These are phyloP conservation scores for Plasmodium knowlesi DNA, from an alignment of 169 alveolate species.

Conservation along the genomic window DNA sequence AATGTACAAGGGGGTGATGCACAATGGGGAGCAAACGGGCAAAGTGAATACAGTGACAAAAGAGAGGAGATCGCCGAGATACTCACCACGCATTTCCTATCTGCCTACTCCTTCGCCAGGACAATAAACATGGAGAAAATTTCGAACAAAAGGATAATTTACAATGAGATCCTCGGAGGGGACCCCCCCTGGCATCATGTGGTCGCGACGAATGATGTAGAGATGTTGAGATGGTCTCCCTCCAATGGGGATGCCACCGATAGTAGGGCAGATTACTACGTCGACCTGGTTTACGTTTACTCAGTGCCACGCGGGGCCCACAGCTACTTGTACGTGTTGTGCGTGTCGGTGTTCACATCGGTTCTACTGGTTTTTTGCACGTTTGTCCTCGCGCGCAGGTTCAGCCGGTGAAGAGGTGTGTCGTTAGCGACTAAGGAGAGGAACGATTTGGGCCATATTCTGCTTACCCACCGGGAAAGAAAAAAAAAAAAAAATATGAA, in stretches of 20 bases:
- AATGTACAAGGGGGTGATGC: background rate
- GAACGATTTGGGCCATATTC: background rate
- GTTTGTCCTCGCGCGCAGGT: slow-evolving; percentile 11
- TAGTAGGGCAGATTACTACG: background rate
- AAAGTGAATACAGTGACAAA: background rate
- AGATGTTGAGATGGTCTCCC: background rate
- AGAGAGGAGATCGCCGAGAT: background rate
- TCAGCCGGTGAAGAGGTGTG: background rate
- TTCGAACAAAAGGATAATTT: background rate
- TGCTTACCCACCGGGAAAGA: background rate
- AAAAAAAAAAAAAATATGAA: too few species aligned
- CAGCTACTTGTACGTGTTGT: background rate
- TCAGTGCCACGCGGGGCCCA: slow-evolving; percentile 41
- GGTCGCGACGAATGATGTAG: background rate
- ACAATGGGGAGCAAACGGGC: background rate
- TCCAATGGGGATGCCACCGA: background rate
- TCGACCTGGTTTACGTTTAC: slow-evolving; percentile 12
- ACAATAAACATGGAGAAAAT: background rate
- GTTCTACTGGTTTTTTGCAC: slow-evolving; percentile 11
- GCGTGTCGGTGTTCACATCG: background rate
- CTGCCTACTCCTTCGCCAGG: background rate
- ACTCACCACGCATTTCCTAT: background rate
- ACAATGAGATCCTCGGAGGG: background rate
- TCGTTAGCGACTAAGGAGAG: background rate
- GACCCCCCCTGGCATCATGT: background rate